Evolutionary conservation across 208 protist genomes (phyloP), one percentile per base, ranked within the genome.

Genomic region (Acanthamoeba polyphaga): DNA sequence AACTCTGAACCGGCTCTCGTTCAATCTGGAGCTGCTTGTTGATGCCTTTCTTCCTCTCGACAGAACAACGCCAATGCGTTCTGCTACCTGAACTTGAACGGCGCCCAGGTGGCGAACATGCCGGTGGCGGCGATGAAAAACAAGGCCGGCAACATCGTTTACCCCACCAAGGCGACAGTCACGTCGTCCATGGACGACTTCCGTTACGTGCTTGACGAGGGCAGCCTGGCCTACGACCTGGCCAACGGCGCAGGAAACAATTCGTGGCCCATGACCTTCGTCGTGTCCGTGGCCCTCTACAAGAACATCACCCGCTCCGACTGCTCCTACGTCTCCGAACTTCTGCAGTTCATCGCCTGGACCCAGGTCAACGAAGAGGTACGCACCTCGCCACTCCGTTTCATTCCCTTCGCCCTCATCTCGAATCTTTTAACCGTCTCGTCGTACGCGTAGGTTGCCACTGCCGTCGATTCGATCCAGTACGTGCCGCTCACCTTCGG

Each of bases 291-390:
- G 70, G 70, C 70, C 1, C 70, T 80, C 10, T 80, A 80, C 70
- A 32, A 43, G 29, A 80, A 80, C 70, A 80, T 80, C 32, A 80
- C 70, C 70, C 70, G 70, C 19, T 12, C 70, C 29, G 70, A 80
- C 32, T 80, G 70, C 70, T 80, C 70, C 19, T 80, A 80, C 38
- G 70, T 80, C 70, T 80, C 70, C 29, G 70, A 80, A 13, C 70
- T 80, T 22, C 32, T 80, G 29, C 29, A 80, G 29, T 80, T 80
- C 70, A 32, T 80, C 70, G 70, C 70, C 70, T 80, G 70, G 70
- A 80, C 70, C 70, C 70, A 80, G n/a, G 70, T 80, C 70, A 80
- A 80, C 70, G 70, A 80, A 51, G 70, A 80, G 32, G 70, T 80
- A 27, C 27, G 27, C 62, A 38, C 38, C 38, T 38, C 38, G 38